Percentiles rank a stretch among this genome's conserved stretches.
Evolutionary conservation across 257 asterid species (phyloP).

Genomic region (Ocimum tenuiflorum): DNA sequence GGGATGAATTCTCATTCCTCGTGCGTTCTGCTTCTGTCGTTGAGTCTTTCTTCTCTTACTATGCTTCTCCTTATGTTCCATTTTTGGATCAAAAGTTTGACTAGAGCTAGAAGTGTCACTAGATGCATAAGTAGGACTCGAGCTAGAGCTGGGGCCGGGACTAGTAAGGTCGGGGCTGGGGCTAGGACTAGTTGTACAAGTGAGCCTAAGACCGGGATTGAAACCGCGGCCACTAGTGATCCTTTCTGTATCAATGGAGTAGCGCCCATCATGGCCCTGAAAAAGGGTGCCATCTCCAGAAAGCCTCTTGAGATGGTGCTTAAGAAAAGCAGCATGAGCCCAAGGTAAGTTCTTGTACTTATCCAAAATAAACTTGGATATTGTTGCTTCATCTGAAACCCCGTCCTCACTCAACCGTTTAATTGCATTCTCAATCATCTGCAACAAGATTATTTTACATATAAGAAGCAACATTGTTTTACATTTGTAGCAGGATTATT

Average conservation of each 20-base stretch:
- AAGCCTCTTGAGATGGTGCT: conserved; percentile 38
- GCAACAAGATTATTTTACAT: conserved; percentile 8
- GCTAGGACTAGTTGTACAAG: background rate
- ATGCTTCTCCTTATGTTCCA: conserved; percentile 13
- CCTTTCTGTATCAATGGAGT: conserved; percentile 18
- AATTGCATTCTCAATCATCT: conserved; percentile 66
- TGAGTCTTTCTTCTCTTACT: background rate
- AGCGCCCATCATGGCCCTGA: conserved; percentile 18
- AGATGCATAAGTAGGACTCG: conserved; percentile 16
- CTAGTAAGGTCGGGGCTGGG: background rate
- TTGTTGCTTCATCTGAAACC: conserved; percentile 46
- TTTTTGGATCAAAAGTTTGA: background rate
- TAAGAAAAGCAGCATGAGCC: conserved; percentile 39
- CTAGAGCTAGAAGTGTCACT: conserved; percentile 28
- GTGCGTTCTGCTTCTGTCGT: background rate
- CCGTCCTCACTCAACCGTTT: conserved; percentile 34
- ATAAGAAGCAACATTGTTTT: background rate
- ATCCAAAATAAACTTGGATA: conserved; percentile 37
- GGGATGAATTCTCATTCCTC: conserved; percentile 12
- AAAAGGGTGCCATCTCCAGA: conserved; percentile 31
- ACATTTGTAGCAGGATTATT: no score
- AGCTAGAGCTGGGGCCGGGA: background rate
- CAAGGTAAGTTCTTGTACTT: conserved; percentile 42
- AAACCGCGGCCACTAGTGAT: background rate
- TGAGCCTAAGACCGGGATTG: background rate